Base-by-base conservation (phyloP, 441 rosid species). In the Eutrema salsugineum region DNA sequence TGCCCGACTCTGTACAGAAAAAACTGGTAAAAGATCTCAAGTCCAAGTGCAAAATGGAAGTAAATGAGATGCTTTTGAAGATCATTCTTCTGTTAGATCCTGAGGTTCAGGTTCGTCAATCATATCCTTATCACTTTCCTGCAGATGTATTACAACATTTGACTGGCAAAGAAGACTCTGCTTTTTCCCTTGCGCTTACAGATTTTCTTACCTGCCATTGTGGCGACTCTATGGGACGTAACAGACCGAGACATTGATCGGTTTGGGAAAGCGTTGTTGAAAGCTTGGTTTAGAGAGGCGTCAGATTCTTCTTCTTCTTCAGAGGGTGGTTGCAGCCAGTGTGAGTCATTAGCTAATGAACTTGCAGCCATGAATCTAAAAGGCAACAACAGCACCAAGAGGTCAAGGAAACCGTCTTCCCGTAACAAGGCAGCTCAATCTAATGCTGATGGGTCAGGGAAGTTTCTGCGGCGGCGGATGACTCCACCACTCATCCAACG, bases 171-270 rank as follows among this genome's bases (percentile, higher is more conserved):
- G 62, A 12, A 27, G 19, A 53, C 38, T 33, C n/a, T 56, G 11
- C 33, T 15, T 30, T 35, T 32, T 17, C 4, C 44, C 4, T 8
- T 19, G 16, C 16, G 16, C 22, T n/a, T 35, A 56, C 27, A 56
- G 46, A 20, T 19, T 19, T 35, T 22, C 46, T 57, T 19, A 58
- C 32, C 16, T 19, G 30, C 84, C 70, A 88, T 85, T 58, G 78
- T 95, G 4, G 96, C 95, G 48, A 93, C 88, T 70, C 87, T 95
- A 20, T 95, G 98, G 99, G 98, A 95, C 33, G 99, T 95, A 47
- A 95, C 99, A 4, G 97, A 95, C 83, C 80, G 86, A 74, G 99
- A 95, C 73, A 95, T 95, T 1, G 98, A 95, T 66, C 88, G 97
- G 61, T 95, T 95, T 60, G 95, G 87, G 53, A 89, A 85, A 83